Evolutionary conservation across 495 filamentous ascomycete genomes (phyloP).

Genomic region (Xylaria bambusicola): DNA sequence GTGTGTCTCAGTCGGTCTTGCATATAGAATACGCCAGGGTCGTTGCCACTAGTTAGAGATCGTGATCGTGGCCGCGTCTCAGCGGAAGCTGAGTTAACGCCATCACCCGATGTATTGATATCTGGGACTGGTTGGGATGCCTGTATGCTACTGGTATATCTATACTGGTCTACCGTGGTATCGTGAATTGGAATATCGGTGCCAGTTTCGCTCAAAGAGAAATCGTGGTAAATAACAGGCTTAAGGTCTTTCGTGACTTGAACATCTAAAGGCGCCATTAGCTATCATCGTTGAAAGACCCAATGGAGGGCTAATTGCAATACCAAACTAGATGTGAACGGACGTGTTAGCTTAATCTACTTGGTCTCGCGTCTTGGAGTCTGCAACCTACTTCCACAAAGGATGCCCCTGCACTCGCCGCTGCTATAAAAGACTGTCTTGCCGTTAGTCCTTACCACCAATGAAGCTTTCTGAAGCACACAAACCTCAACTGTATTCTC

Average conservation of each 20-base stretch:
- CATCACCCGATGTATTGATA: not conserved
- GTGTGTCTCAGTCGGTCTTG: slow-evolving; percentile 37
- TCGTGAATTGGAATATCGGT: slow-evolving; percentile 41
- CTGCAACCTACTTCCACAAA: slow-evolving; percentile 38
- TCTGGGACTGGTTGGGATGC: not conserved
- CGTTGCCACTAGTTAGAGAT: not conserved
- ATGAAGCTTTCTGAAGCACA: not conserved
- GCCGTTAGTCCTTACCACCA: not conserved
- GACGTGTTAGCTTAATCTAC: not conserved
- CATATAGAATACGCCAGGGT: slow-evolving; percentile 17
- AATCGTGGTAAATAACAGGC: slow-evolving; percentile 45
- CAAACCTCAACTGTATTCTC: slow-evolving; percentile 35
- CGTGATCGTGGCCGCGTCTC: not conserved
- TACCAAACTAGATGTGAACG: not conserved
- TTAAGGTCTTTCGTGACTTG: slow-evolving; percentile 44
- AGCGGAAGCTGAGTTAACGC: not conserved
- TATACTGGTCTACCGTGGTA: slow-evolving; percentile 40
- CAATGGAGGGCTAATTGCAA: not conserved
- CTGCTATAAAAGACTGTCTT: slow-evolving; percentile 34
- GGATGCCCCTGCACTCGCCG: slow-evolving; percentile 35
- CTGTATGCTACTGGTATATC: slow-evolving; percentile 4
- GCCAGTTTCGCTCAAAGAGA: slow-evolving; percentile 42
- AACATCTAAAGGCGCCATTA: slow-evolving; percentile 29
- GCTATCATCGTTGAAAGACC: not conserved
- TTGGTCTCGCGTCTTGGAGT: not conserved